Base-by-base conservation (phyloP, 257 asterid genomes). In the Ajuga chamaepitys region DNA sequence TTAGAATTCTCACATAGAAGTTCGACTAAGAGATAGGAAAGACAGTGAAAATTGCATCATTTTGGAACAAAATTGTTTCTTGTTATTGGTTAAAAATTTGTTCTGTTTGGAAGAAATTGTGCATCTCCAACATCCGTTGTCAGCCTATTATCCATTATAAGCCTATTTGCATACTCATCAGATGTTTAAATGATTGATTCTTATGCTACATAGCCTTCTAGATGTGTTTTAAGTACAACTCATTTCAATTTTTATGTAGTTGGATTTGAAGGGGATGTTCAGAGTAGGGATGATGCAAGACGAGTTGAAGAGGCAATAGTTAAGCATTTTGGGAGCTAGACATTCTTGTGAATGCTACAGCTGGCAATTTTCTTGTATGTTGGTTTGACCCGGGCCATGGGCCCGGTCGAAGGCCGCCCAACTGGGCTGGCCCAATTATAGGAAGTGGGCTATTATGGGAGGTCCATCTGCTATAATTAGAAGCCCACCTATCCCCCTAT, bases 271-370 rank as follows among this genome's bases (percentile, higher is more conserved):
- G 97, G 98, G 51, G 98, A 91, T 54, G 96, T 91, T 58, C 83
- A 96, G 20, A 88, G 69, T 61, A 81, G 50, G 60, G 95, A 91
- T 61, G 98, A 91, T 71, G 95, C 95, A 18, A 60, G 51, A 44
- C 78, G 89, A 77, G 95, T 83, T 10, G 88, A 86, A 45, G 95
- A 85, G 63, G 80, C 82, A 8, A 86, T 96, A 9, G 86, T 83
- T 74, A 68, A 79, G 69, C 88, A 76, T 60, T 91, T 91, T 28
- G 98, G 98, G 59, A 82, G 85, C 87, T 91, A 6, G 98, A 91
- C 64, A 88, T 91, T 75, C 94, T 91, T 61, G 98, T 91, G 54
- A 91, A 91, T 75, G 88, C 82, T 61, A 95, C 96, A n/a, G 96
- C 98, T 52, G 96, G 98, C 32, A 91, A 91, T 78, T 88, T 91